Base-by-base conservation (phyloP, 192 early-diverging fungal species). In the Entophlyctis helioformis region DNA sequence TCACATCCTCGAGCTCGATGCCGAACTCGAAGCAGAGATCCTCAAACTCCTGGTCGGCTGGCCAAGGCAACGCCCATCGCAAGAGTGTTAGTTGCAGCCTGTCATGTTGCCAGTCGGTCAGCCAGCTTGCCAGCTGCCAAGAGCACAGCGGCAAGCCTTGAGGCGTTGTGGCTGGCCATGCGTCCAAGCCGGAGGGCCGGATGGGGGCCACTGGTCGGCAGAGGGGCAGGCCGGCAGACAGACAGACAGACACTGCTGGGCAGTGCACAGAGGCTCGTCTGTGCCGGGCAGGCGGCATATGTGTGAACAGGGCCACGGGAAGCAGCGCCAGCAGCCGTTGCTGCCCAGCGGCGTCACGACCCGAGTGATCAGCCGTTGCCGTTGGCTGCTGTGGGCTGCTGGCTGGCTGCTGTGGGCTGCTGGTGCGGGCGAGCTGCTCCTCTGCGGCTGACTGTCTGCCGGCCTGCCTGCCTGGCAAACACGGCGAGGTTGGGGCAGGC, bases 21-120 rank as follows among this genome's bases (percentile, higher is more conserved):
- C 96, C 96, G 64, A 91, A 96, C 61, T 91, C 83, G 71, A 99
- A 99, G 64, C 96, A 96, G 41, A 99, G 78, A 66, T 99, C 96
- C 63, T 84, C 76, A 75, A 99, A 96, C 58, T 91, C 82, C 36
- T 87, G 81, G 46, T 70, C 68, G 28, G 81, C 81, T 86, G 53
- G 7, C 39, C 5, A 32, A 21, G 3, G 28, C 3, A 26, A 42
- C 6, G 56, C 24, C 18, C 16, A 13, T 28, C 21, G 21, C n/a
- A 39, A 22, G 3, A 36, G 48, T 28, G 19, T 38, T 25, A 22
- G 32, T 38, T 12, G 26, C n/a, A n/a, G n/a, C n/a, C n/a, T n/a
- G n/a, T n/a, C n/a, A n/a, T n/a, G n/a, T n/a, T n/a, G n/a, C n/a
- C n/a, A n/a, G n/a, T n/a, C n/a, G n/a, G n/a, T n/a, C n/a, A n/a